phyloP scores from a whole-genome alignment of 805 yeast genomes.

The Yamadazyma nakazawae region DNA sequence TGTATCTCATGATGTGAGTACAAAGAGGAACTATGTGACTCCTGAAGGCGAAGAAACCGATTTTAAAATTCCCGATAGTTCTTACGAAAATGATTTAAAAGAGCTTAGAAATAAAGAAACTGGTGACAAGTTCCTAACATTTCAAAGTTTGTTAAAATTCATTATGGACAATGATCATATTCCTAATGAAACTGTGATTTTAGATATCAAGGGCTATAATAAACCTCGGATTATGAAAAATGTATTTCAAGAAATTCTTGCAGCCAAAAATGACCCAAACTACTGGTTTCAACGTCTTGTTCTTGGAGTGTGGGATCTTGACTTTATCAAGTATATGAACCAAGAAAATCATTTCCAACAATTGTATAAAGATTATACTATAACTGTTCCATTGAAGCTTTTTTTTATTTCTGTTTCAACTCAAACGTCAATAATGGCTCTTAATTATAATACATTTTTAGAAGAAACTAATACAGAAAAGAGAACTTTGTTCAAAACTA shows the following conservation, averaged over 20 bases:
- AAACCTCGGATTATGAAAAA: conserved; percentile 31
- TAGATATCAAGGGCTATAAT: conserved; percentile 39
- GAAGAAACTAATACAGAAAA: conserved; percentile 20
- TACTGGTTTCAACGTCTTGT: conserved; percentile 40
- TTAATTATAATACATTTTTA: conserved; percentile 35
- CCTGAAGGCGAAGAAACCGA: conserved; percentile 33
- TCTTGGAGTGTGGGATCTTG: conserved; percentile 41
- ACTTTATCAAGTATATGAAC: conserved; percentile 35
- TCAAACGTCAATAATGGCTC: conserved; percentile 29
- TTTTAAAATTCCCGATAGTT: conserved; percentile 30
- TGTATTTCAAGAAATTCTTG: conserved; percentile 27
- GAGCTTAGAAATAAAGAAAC: conserved; percentile 29
- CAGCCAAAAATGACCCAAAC: conserved; percentile 25
- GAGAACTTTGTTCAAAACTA: conserved; percentile 24
- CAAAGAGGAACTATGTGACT: conserved; percentile 36
- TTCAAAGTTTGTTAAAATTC: conserved; percentile 28
- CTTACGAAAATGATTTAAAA: conserved; percentile 26
- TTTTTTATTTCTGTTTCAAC: conserved; percentile 35
- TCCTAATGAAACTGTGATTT: conserved; percentile 24
- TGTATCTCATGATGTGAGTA: conserved; percentile 38
- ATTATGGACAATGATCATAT: conserved; percentile 17
- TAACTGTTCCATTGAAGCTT: conserved; percentile 25
- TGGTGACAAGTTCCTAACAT: conserved; percentile 32
- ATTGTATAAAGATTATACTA: conserved; percentile 15
- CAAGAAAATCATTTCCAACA: conserved; percentile 35